These are phyloP conservation scores for Dorcoceras hygrometricum DNA, from an alignment of 257 asterid species.

Conservation along the genomic window DNA sequence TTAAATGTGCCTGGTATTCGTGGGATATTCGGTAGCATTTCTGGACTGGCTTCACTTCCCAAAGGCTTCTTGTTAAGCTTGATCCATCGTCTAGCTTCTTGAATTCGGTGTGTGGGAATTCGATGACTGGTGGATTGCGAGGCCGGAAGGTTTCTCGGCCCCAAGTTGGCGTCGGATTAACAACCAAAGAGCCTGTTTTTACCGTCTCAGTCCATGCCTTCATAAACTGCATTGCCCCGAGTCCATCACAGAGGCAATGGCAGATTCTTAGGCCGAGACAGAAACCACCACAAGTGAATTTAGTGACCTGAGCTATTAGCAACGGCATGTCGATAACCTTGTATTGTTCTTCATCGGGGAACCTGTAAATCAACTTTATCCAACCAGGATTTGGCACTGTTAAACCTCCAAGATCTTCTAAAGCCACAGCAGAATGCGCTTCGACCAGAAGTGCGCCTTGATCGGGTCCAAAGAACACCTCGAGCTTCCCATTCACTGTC, in stretches of 20 bases:
- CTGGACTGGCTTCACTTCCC: slow-evolving; percentile 60
- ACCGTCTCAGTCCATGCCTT: slow-evolving; percentile 78
- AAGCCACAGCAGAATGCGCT: slow-evolving; percentile 52
- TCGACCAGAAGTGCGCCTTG: slow-evolving; percentile 73
- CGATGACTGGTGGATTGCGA: slow-evolving; percentile 49
- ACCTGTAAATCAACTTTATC: slow-evolving; percentile 53
- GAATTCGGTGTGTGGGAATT: slow-evolving; percentile 63
- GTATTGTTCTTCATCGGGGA: slow-evolving; percentile 67
- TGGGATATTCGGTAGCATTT: slow-evolving; percentile 63
- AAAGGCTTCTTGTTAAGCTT: slow-evolving; percentile 42
- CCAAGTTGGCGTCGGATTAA: slow-evolving; percentile 65
- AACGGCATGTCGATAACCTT: slow-evolving; percentile 82
- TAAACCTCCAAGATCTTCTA: slow-evolving; percentile 65
- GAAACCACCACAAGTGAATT: slow-evolving; percentile 72
- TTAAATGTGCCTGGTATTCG: slow-evolving; percentile 51
- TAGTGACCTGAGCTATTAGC: slow-evolving; percentile 78
- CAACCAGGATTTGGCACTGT: slow-evolving; percentile 80
- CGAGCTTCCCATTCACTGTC: slow-evolving; percentile 59
- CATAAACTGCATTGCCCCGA: slow-evolving; percentile 88
- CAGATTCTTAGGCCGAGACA: slow-evolving; percentile 81
- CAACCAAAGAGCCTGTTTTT: slow-evolving; percentile 43
- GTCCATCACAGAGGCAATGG: slow-evolving; percentile 87
- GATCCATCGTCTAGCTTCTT: slow-evolving; percentile 52
- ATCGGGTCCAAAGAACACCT: slow-evolving; percentile 60
- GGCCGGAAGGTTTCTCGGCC: slow-evolving; percentile 66